These are phyloP conservation scores for Paecilomyces fulvus DNA, from an alignment of 2,329 filamentous ascomycete species.

Conservation along the genomic window DNA sequence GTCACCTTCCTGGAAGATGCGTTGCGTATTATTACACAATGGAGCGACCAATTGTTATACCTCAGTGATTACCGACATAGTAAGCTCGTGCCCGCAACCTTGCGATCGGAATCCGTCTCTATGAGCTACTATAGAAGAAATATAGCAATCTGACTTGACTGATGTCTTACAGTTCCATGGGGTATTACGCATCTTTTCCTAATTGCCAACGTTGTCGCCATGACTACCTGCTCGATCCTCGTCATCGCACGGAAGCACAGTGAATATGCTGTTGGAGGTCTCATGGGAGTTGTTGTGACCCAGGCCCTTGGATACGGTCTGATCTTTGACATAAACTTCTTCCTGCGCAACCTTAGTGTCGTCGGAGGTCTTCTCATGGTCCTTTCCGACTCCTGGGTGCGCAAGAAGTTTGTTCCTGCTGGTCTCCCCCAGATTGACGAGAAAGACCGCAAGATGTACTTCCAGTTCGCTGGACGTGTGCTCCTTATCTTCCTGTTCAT, in stretches of 20 bases:
- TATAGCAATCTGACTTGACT: background rate
- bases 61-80: conserved; percentile 87
- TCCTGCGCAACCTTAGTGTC: conserved; percentile 95
- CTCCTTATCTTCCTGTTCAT: conserved; percentile 96
- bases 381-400: conserved; percentile 93
- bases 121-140: background rate
- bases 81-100: conserved; percentile 42
- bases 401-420: conserved; percentile 94
- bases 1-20: conserved; percentile 98
- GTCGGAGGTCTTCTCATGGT: conserved; percentile 98
- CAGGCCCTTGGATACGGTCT: conserved; percentile 95
- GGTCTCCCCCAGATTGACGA: conserved; percentile 90
- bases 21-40: conserved; percentile 93
- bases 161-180: conserved; percentile 58
- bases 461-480: conserved; percentile 92
- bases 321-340: conserved; percentile 99
- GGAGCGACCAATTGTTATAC: conserved; percentile 88
- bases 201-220: conserved; percentile 78
- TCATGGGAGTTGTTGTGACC: conserved; percentile 82
- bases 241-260: conserved; percentile 91
- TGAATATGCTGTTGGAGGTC: conserved; percentile 82
- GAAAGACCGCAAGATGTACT: conserved; percentile 99
- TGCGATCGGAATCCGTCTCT: background rate
- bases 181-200: conserved; percentile 92
- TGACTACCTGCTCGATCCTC: conserved; percentile 70